Conservation (phyloP, 257 asterid genomes). For the Ilex asprella region DNA sequence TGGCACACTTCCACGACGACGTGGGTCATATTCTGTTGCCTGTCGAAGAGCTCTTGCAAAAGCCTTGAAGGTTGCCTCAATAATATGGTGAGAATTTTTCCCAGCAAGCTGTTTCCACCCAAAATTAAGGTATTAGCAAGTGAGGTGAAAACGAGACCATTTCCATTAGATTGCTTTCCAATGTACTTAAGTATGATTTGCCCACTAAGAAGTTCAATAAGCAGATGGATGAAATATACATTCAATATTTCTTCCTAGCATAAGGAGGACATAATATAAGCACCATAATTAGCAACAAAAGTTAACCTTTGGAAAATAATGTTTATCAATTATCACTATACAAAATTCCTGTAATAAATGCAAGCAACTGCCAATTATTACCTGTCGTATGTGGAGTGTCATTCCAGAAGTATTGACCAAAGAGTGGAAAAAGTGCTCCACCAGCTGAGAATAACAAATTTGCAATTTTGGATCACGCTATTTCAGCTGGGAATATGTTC, state of each 20-base stretch:
- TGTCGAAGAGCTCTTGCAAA: constrained; percentile 98
- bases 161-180: too few relatives aligned
- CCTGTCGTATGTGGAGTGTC: constrained; percentile 98
- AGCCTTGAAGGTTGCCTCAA: constrained; percentile 98
- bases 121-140: constrained; percentile 3
- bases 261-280: too few relatives aligned
- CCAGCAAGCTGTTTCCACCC: constrained; percentile 68
- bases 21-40: constrained; percentile 82
- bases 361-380: constrained; percentile 11
- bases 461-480: background rate
- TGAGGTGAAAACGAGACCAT: too few relatives aligned
- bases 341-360: background rate
- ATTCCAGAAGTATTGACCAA: constrained; percentile 95
- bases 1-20: constrained; percentile 82
- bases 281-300: too few relatives aligned
- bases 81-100: constrained; percentile 90
- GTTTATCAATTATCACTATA: too few relatives aligned
- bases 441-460: constrained; percentile 42
- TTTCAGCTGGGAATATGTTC: background rate
- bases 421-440: constrained; percentile 98
- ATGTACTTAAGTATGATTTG: background rate
- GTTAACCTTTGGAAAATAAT: background rate
- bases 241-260: too few relatives aligned
- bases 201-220: background rate
- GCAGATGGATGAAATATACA: too few relatives aligned